Evolutionary conservation across 1,284 basidiomycete species (phyloP), one percentile per base, ranked within the genome.

Genomic region (Singerocomus rubriflavus): DNA sequence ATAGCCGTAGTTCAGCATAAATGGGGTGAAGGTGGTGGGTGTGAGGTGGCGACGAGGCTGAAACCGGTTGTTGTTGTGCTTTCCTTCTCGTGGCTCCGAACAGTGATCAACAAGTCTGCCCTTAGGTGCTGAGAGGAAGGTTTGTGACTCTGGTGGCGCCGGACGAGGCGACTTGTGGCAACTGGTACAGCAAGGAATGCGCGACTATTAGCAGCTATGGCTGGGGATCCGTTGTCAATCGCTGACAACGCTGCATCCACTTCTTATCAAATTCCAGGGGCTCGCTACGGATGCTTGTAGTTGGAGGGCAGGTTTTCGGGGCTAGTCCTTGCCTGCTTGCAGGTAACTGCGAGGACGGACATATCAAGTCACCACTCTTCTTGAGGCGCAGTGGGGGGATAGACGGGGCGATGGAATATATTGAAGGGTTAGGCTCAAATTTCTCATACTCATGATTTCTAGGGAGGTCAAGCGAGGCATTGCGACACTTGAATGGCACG

Each of bases 11-110:
- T n/a, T n/a, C n/a, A n/a, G n/a, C n/a, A n/a, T n/a, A n/a, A n/a
- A n/a, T n/a, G n/a, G 53, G 64, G 46, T 32, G 60, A 62, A 33
- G 54, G 32, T 35, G 62, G 48, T 11, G 36, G 30, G 46, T 65
- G 62, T 21, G 64, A 54, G 51, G 62, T 59, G 31, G 63, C 62
- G 64, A 67, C 60, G 62, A 66, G 64, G 64, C 65, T 64, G 44
- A 66, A 66, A 12, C 62, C 62, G 39, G 62, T 51, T 27, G 64
- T 62, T 5, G 62, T 45, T 27, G 65, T 44, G 44, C 46, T 41
- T 32, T 64, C 65, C 46, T 56, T 67, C 37, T 64, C 65, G 53
- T 61, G 60, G 50, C 53, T 54, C 33, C 64, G 54, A 21, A 67
- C 21, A n/a, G 62, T 64, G 44, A 64, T 63, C 2, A 62, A 65